Conservation (phyloP, 208 protist genomes). For the Chromosphaera perkinsii region DNA sequence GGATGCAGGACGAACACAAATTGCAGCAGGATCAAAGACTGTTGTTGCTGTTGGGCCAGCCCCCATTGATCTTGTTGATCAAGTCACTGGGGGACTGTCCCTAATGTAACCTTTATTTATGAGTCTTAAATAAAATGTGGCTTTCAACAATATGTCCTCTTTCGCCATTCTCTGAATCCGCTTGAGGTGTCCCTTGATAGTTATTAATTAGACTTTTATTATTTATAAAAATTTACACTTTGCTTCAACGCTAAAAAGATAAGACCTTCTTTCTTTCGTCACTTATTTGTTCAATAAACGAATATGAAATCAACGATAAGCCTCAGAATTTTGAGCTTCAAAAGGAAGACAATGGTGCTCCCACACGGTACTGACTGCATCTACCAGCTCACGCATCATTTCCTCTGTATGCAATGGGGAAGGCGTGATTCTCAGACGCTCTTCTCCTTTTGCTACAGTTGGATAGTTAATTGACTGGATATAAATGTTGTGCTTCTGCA, state of each 20-base stretch:
- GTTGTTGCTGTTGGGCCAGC: constrained; percentile 64
- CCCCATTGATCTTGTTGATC: constrained; percentile 7
- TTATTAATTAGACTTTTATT: too few species aligned
- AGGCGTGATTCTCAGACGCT: constrained; percentile 69
- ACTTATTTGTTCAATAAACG: too few species aligned
- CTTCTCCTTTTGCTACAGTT: constrained; percentile 71
- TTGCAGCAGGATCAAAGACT: constrained; percentile 75
- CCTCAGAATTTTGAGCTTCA: neutral
- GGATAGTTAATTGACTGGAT: constrained; percentile 81
- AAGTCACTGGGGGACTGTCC: constrained; percentile 1
- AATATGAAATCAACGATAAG: too few species aligned
- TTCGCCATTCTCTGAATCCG: too few species aligned
- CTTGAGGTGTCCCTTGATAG: too few species aligned
- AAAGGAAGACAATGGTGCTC: constrained; percentile 25
- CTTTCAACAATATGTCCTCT: too few species aligned
- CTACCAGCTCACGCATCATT: constrained; percentile 48
- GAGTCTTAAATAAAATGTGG: too few species aligned
- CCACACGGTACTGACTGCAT: constrained; percentile 40
- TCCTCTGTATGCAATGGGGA: constrained; percentile 59
- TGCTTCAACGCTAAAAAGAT: too few species aligned
- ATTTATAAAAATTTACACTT: too few species aligned
- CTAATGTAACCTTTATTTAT: too few species aligned
- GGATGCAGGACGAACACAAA: constrained; percentile 83
- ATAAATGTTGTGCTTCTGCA: constrained; percentile 66
- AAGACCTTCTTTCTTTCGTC: too few species aligned